phyloP scores from a whole-genome alignment of 164 flowering plant genomes.

The Tetracentron sinense region DNA sequence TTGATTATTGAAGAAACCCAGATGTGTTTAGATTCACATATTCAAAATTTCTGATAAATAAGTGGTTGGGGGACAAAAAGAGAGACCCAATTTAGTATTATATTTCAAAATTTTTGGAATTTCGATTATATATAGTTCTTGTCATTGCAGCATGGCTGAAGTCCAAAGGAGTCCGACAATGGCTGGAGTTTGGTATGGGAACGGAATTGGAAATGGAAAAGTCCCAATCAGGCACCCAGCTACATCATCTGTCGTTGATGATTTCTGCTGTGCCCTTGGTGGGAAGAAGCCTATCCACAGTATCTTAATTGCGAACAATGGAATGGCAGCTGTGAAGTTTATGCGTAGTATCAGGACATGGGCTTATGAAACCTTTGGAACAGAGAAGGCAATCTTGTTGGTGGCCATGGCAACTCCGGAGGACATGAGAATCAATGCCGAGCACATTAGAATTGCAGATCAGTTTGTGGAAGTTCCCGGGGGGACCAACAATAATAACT shows the following conservation, averaged over 20 bases:
- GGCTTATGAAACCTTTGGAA: constrained; percentile 96
- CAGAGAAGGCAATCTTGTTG: constrained; percentile 90
- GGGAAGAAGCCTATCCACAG: constrained; percentile 89
- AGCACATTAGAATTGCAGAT: constrained; percentile 97
- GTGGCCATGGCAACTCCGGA: constrained; percentile 99
- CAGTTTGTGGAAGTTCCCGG: constrained; percentile 99
- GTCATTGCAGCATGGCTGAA: constrained; percentile 50
- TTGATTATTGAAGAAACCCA: background rate
- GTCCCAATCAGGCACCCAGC: constrained; percentile 42
- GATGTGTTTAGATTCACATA: background rate
- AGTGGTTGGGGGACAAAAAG: background rate
- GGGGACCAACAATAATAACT: constrained; percentile 97
- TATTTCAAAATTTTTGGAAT: background rate
- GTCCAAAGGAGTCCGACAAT: constrained; percentile 35
- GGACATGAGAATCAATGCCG: constrained; percentile 99
- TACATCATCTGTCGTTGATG: constrained; percentile 57
- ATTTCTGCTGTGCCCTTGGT: constrained; percentile 81
- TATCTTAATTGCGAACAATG: constrained; percentile 95
- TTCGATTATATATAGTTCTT: constrained; percentile 8
- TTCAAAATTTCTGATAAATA: background rate
- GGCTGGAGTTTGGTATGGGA: constrained; percentile 43
- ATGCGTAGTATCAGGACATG: constrained; percentile 93
- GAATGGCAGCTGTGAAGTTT: constrained; percentile 99
- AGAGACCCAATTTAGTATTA: background rate
- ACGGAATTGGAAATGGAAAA: constrained; percentile 48